Conservation (phyloP, 257 asterid genomes). For the Solanum dulcamara region DNA sequence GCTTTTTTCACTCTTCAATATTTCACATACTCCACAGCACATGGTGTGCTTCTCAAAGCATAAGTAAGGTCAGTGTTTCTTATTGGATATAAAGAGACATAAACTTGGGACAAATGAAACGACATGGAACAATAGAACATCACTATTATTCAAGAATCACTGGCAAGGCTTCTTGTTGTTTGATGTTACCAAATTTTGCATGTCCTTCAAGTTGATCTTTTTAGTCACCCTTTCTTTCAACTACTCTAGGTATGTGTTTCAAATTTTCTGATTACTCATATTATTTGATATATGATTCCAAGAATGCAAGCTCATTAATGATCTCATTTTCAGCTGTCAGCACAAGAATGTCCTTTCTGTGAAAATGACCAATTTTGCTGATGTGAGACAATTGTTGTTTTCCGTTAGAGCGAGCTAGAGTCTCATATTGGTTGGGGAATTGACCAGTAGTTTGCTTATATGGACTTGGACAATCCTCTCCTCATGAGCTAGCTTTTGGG, state of each 20-base stretch:
- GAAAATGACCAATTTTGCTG: background rate
- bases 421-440: background rate
- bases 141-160: slow-evolving; percentile 16
- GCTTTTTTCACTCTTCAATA: slow-evolving; percentile 39
- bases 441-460: background rate
- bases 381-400: background rate
- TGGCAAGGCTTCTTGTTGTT: background rate
- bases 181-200: slow-evolving; percentile 22
- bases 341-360: background rate
- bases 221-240: background rate
- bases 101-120: slow-evolving; percentile 2
- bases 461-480: background rate
- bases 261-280: background rate
- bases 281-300: background rate
- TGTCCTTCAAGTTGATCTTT: background rate
- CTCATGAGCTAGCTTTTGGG: background rate
- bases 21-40: slow-evolving; percentile 26
- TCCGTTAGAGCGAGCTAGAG: background rate
- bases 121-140: slow-evolving; percentile 7
- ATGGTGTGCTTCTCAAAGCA: slow-evolving; percentile 40
- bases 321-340: background rate
- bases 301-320: background rate
- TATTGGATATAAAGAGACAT: slow-evolving; percentile 13
- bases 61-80: slow-evolving; percentile 10
- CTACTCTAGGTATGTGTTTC: background rate